Evolutionary conservation across 2,329 filamentous ascomycete genomes (phyloP), one percentile per base, ranked within the genome.

Genomic region (Didymosphaeria variabile): DNA sequence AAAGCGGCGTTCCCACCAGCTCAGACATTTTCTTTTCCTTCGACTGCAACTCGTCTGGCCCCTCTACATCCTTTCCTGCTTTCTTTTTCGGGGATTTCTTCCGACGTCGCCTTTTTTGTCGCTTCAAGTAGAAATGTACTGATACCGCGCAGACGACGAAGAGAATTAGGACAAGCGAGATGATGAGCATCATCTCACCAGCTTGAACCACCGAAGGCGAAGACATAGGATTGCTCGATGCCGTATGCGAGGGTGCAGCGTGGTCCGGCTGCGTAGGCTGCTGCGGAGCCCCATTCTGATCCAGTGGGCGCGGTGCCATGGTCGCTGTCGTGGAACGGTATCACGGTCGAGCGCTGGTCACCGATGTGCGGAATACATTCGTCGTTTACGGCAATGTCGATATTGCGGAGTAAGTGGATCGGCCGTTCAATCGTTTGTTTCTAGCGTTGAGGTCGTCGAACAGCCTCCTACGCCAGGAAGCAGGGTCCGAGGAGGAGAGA

Each of bases 121-220:
- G 61, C 31, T 59, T 58, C 15, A 67, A 38, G 45, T 57, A 56
- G 29, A 69, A 50, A 45, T 69, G 67, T 17, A 61, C 6, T 9
- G 61, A 45, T n/a, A 65, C 36, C 9, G 45, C 54, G 34, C 59
- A 34, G 44, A 59, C 57, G 34, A 69, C 67, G 19, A 67, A 21
- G 49, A 66, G 64, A 7, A 69, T 65, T 13, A 69, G 62, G 26
- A 66, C 56, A 23, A 69, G 55, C 19, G 65, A 59, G 42, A 69
- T 63, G 10, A 66, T 62, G 32, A 69, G 60, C 67, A 69, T 69
- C 10, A 63, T 57, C 60, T 69, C 58, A 21, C 67, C 65, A 17
- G 67, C 57, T 17, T 58, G 38, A n/a, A 65, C 62, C 32, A 68
- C 57, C 6, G 58, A 38, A 1, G 66, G 62, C 13, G 57, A 13